phyloP scores from a whole-genome alignment of 352 stramenopile genomes.

The Phytophthora vignae region DNA sequence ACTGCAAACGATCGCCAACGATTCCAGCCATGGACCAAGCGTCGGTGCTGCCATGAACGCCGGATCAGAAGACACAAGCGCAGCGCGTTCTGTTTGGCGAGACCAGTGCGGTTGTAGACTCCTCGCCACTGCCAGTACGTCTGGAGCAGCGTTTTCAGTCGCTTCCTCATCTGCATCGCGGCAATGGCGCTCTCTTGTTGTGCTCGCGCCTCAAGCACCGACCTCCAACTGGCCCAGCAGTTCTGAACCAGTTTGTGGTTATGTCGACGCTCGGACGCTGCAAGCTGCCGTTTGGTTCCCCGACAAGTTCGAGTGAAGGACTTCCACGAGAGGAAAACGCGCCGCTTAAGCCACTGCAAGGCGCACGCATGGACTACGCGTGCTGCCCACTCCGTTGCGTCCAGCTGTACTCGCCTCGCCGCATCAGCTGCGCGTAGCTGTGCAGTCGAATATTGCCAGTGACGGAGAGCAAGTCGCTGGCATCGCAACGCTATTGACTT shows the following conservation, averaged over 20 bases:
- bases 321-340: slow-evolving; percentile 20
- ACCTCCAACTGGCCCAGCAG: slow-evolving; percentile 26
- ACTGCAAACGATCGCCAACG: slow-evolving; percentile 17
- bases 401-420: slow-evolving; percentile 6
- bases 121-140: slow-evolving; percentile 25
- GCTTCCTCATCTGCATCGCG: background rate
- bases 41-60: slow-evolving; percentile 16
- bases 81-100: slow-evolving; percentile 17
- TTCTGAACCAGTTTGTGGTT: slow-evolving; percentile 8
- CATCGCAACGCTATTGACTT: background rate
- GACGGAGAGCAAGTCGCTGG: slow-evolving; percentile 5
- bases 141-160: slow-evolving; percentile 10
- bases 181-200: slow-evolving; percentile 2
- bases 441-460: slow-evolving; percentile 5
- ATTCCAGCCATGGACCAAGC: slow-evolving; percentile 14
- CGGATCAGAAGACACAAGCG: slow-evolving; percentile 8
- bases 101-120: background rate
- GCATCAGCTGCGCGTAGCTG: slow-evolving; percentile 3
- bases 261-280: slow-evolving; percentile 5
- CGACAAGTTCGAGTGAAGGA: background rate
- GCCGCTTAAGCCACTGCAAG: slow-evolving; percentile 24
- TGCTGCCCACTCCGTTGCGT: slow-evolving; percentile 22
- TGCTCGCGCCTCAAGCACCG: slow-evolving; percentile 3
- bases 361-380: slow-evolving; percentile 16
- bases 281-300: slow-evolving; percentile 5